A percentile compares a stretch with the other conserved stretches of the same genome.
phyloP scores from a whole-genome alignment of 331 rosid genomes.

The Telfairia occidentalis region DNA sequence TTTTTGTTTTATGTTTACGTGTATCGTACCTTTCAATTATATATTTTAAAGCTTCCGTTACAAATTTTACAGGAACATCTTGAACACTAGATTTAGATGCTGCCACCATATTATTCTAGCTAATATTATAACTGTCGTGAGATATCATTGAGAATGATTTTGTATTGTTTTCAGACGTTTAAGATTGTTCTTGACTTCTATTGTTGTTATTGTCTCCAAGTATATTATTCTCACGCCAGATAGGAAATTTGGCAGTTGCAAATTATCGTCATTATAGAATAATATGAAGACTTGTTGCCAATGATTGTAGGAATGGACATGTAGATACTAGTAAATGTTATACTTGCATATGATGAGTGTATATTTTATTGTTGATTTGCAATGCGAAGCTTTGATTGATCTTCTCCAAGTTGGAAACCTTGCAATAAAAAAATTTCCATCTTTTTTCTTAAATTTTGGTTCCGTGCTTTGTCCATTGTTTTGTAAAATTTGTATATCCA shows the following conservation, averaged over 20 bases:
- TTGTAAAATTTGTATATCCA: neutral
- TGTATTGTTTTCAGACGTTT: neutral
- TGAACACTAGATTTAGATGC: neutral
- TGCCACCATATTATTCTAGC: neutral
- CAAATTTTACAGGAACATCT: neutral
- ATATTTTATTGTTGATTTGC: neutral
- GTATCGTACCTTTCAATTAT: neutral
- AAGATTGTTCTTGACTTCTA: neutral
- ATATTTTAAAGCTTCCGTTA: neutral
- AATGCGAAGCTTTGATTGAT: neutral
- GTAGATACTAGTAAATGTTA: neutral
- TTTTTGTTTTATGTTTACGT: neutral
- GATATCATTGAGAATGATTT: too few relatives aligned
- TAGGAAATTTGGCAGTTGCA: neutral
- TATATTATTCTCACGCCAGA: neutral
- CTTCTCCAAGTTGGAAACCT: neutral
- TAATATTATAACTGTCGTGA: neutral
- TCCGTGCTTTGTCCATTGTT: neutral
- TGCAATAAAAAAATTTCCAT: neutral
- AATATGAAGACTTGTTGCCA: neutral
- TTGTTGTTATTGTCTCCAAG: too few relatives aligned
- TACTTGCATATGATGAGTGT: neutral
- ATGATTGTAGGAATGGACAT: neutral
- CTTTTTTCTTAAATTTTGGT: neutral
- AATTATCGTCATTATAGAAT: neutral